phyloP scores from a whole-genome alignment of 345 rosid genomes.

The Salix suchowensis region DNA sequence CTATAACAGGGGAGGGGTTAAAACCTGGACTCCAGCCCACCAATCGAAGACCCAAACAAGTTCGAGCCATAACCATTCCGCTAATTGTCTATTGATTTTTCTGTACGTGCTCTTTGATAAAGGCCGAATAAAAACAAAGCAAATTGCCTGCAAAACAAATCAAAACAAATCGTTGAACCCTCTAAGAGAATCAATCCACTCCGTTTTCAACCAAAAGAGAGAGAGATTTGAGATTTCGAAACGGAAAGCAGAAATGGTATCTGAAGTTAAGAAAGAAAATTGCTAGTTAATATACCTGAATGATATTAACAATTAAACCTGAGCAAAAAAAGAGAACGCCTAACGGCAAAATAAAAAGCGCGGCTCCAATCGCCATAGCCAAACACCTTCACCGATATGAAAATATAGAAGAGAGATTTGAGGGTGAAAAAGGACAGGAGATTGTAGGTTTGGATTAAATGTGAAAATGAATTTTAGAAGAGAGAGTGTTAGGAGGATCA shows the following conservation, averaged over 20 bases:
- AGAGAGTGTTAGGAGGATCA: background rate
- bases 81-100: slow-evolving; percentile 19
- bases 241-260: background rate
- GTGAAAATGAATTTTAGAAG: background rate
- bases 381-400: background rate
- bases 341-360: slow-evolving; percentile 19
- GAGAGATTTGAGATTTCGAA: background rate
- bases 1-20: background rate
- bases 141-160: slow-evolving; percentile 17
- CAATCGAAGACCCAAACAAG: slow-evolving; percentile 34
- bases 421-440: background rate
- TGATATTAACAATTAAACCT: slow-evolving; percentile 20
- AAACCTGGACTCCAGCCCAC: slow-evolving; percentile 34
- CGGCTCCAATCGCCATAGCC: slow-evolving; percentile 20
- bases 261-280: background rate
- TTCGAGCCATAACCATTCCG: slow-evolving; percentile 30
- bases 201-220: background rate
- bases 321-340: slow-evolving; percentile 29
- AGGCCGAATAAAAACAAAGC: slow-evolving; percentile 26
- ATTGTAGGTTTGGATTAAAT: background rate
- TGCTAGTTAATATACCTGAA: slow-evolving; percentile 17
- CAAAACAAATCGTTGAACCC: background rate
- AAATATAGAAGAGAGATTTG: background rate
- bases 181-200: background rate
- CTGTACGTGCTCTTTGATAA: slow-evolving; percentile 28